Evolutionary conservation across 139 green algal species (phyloP).

Genomic region (Tetraselmis chui): DNA sequence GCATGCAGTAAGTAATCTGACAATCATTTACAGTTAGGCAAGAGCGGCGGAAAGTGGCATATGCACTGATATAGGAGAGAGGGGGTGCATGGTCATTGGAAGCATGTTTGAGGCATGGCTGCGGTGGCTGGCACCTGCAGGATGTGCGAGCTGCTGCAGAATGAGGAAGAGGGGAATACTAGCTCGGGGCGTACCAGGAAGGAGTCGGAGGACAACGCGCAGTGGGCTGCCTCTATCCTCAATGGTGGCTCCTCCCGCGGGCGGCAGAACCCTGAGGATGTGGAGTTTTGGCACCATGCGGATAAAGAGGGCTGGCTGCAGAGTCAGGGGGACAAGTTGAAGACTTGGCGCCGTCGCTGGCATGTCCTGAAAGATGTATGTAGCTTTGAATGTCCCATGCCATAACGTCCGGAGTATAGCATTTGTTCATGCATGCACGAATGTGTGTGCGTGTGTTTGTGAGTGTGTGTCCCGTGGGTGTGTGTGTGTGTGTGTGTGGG

Average conservation of each 20-base stretch:
- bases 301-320: conserved; percentile 87
- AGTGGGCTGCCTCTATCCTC: conserved; percentile 4
- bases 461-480: too few relatives aligned
- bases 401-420: not conserved
- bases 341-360: conserved; percentile 83
- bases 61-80: too few relatives aligned
- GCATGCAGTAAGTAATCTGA: conserved; percentile 80
- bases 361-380: conserved; percentile 82
- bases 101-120: too few relatives aligned
- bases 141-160: conserved; percentile 72
- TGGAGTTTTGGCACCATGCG: conserved; percentile 77
- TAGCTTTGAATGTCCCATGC: not conserved
- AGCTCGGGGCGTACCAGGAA: conserved; percentile 5
- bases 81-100: too few relatives aligned
- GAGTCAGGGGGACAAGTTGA: conserved; percentile 77
- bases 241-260: not conserved
- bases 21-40: too few relatives aligned
- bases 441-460: too few relatives aligned
- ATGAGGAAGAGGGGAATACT: conserved; percentile 23
- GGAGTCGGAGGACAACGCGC: conserved; percentile 26
- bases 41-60: too few relatives aligned
- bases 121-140: conserved; percentile 30
- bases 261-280: conserved; percentile 58
- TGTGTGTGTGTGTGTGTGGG: too few relatives aligned
- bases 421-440: too few relatives aligned